Evolutionary conservation across 208 protist genomes (phyloP), one percentile per base, ranked within the genome.

Genomic region (Trypanosoma lewisi): DNA sequence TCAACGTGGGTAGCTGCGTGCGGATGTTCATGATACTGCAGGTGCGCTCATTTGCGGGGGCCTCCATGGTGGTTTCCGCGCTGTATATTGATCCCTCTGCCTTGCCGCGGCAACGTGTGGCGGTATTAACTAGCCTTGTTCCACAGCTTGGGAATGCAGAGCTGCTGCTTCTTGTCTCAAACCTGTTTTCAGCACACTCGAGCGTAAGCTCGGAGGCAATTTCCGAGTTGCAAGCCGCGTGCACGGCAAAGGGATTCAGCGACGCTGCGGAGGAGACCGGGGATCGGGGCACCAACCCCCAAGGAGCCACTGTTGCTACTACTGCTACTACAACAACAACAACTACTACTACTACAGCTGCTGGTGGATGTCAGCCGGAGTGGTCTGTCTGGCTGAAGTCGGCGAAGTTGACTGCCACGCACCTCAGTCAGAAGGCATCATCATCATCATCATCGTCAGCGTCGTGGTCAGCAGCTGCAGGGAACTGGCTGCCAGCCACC

Each of bases 361-460:
- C 36, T 25, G n/a, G 53, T 44, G 33, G 27, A 27, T 47, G 54
- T 64, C 65, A 70, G 44, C 64, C 74, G 48, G 64, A 79, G 30
- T 95, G 85, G 83, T 62, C 71, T 17, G 47, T 91, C 54, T 95
- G 85, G 83, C 56, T 89, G 62, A 83, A 83, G 59, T 87, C 83
- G 16, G 47, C 73, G 19, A 92, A 92, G 73, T 83, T 82, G 66
- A 70, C 57, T 16, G 65, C 74, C 0, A 69, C 69, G 9, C 47
- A 72, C 16, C 64, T 82, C 0, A 53, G 61, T 33, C 64, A 70
- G 28, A 81, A 91, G 17, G 51, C 78, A 4, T 33, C 78, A 19
- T 12, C 7, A n/a, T 30, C 53, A 41, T 41, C 36, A 2, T 1
- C 6, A 5, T 1, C 28, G 36, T n/a, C n/a, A n/a, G 36, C 9